A percentile compares a stretch with the other conserved stretches of the same genome.
phyloP scores from a whole-genome alignment of 768 basidiomycete genomes.

The Dioszegia hungarica region DNA sequence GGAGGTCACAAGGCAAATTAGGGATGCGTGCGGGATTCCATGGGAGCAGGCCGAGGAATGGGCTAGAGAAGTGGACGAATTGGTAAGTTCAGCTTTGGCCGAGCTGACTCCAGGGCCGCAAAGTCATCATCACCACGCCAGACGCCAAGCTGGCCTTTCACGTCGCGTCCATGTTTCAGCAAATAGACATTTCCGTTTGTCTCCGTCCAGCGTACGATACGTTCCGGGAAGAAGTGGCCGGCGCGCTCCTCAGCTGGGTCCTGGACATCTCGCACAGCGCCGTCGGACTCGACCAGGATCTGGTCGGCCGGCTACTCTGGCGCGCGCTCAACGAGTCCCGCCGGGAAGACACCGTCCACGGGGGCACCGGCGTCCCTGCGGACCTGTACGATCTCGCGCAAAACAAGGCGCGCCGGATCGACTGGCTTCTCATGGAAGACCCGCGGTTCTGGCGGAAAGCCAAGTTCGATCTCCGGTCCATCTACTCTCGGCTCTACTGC shows the following conservation, averaged over 20 bases:
- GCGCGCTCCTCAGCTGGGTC: slow-evolving; percentile 60
- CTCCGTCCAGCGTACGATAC: slow-evolving; percentile 81
- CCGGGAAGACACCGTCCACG: not conserved
- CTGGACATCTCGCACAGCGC: slow-evolving; percentile 33
- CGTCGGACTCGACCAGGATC: slow-evolving; percentile 34
- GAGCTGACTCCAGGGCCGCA: slow-evolving; percentile 57
- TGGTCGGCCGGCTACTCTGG: slow-evolving; percentile 30
- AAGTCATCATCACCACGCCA: slow-evolving; percentile 70
- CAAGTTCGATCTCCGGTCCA: slow-evolving; percentile 39
- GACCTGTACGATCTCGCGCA: slow-evolving; percentile 28
- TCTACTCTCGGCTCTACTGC: slow-evolving; percentile 32
- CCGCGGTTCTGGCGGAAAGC: slow-evolving; percentile 46
- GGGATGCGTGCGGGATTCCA: slow-evolving; percentile 35
- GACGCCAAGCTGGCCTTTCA: slow-evolving; percentile 60
- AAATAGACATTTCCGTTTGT: slow-evolving; percentile 88
- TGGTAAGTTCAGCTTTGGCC: slow-evolving; percentile 17
- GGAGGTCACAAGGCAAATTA: slow-evolving; percentile 60
- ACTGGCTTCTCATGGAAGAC: slow-evolving; percentile 43
- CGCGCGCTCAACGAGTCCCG: slow-evolving; percentile 22
- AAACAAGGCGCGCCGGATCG: slow-evolving; percentile 16
- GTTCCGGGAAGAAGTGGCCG: slow-evolving; percentile 77
- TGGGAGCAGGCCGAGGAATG: slow-evolving; percentile 26
- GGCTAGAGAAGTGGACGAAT: slow-evolving; percentile 36
- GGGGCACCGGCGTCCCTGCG: slow-evolving; percentile 18
- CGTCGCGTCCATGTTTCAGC: slow-evolving; percentile 69